Evolutionary conservation across 1,139 yeast genomes (phyloP).

Genomic region (Pichia sp.): DNA sequence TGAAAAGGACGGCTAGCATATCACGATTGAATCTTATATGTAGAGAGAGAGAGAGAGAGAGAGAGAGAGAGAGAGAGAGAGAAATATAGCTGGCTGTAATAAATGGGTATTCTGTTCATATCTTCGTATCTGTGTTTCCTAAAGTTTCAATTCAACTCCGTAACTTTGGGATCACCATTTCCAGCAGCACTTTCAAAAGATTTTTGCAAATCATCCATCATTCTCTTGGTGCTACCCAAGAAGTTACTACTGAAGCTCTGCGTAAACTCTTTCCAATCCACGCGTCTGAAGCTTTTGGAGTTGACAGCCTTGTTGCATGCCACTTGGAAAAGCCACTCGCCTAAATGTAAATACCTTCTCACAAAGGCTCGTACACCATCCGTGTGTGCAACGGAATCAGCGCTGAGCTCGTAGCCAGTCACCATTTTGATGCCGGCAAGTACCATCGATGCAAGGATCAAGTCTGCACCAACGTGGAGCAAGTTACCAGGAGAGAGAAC

Average conservation of each 20-base stretch:
- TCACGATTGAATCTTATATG: no score
- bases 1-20: slow-evolving; percentile 10
- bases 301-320: slow-evolving; percentile 13
- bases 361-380: slow-evolving; percentile 49
- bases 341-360: slow-evolving; percentile 35
- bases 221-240: slow-evolving; percentile 6
- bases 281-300: slow-evolving; percentile 8
- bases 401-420: slow-evolving; percentile 44
- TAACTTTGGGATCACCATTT: no score
- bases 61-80: no score
- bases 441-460: slow-evolving; percentile 53
- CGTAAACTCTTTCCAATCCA: slow-evolving; percentile 10
- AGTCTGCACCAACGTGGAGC: slow-evolving; percentile 51
- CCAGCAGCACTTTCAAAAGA: slow-evolving; percentile 4
- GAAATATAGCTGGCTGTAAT: no score
- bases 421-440: slow-evolving; percentile 60
- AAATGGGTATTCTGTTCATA: no score
- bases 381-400: slow-evolving; percentile 36
- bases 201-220: slow-evolving; percentile 11
- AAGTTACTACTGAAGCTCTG: slow-evolving; percentile 8
- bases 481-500: slow-evolving; percentile 38
- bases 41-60: no score
- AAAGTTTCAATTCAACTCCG: no score
- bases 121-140: no score
- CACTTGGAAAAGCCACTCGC: slow-evolving; percentile 22